These are phyloP conservation scores for Nepenthes gracilis DNA, from an alignment of 148 eudicot genomes.

Conservation along the genomic window DNA sequence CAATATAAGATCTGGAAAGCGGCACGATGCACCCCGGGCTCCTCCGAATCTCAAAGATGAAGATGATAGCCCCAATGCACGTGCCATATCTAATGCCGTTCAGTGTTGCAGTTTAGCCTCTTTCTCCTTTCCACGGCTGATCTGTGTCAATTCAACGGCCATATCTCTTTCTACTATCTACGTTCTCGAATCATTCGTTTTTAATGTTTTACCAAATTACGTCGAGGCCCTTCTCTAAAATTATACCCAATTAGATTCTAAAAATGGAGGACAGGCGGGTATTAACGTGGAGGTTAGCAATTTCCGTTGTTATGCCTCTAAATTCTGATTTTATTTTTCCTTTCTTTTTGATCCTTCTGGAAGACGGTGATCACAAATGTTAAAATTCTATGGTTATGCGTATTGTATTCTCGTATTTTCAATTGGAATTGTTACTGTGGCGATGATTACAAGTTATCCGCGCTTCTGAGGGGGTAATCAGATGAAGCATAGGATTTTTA, in stretches of 20 bases:
- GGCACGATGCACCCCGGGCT: conserved; percentile 90
- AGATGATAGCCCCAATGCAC: conserved; percentile 67
- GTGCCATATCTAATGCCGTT: conserved; percentile 53
- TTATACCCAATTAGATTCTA: conserved; percentile 39
- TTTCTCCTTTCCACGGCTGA: conserved; percentile 24
- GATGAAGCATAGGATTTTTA: conserved; percentile 36
- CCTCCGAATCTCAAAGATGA: conserved; percentile 39
- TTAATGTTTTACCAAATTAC: conserved; percentile 25
- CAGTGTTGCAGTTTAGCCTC: conserved; percentile 65
- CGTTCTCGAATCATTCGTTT: not conserved
- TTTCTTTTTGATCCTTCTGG: not conserved
- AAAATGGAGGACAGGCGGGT: conserved; percentile 57
- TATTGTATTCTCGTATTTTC: not conserved
- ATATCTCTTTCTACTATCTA: conserved; percentile 6
- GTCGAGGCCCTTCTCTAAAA: conserved; percentile 52
- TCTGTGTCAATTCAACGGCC: conserved; percentile 62
- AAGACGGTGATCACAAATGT: no score
- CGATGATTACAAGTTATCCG: conserved; percentile 75
- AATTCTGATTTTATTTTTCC: conserved; percentile 3
- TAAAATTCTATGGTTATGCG: not conserved
- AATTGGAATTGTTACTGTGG: conserved; percentile 14
- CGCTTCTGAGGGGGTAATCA: conserved; percentile 63
- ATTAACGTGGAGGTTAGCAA: conserved; percentile 60
- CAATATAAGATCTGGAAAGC: no score
- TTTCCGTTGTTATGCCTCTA: conserved; percentile 36